Conservation (phyloP, 305 asterid species). For the Solanum hybrid region DNA sequence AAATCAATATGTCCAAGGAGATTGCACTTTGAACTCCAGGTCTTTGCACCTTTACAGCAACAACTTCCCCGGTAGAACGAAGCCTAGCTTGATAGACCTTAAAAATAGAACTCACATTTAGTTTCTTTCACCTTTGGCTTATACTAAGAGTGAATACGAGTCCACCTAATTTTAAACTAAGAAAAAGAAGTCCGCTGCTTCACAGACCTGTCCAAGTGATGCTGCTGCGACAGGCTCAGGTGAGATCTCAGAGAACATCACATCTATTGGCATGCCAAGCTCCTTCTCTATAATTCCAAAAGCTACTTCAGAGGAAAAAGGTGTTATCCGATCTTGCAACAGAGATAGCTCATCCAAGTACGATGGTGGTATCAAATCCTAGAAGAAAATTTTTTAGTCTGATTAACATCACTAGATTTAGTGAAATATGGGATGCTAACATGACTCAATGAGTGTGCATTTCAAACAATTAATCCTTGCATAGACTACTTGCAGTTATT, state of each 20-base stretch:
- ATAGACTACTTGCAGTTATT: neutral
- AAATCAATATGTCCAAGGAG: constrained; percentile 78
- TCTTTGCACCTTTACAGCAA: constrained; percentile 95
- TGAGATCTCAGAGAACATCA: constrained; percentile 79
- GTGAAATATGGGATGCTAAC: neutral
- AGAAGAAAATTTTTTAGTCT: constrained; percentile 4
- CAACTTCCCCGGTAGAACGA: constrained; percentile 61
- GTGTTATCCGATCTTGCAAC: constrained; percentile 88
- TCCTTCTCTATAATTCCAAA: constrained; percentile 79
- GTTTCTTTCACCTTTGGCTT: neutral
- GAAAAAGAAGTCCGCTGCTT: constrained; percentile 7
- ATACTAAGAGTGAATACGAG: neutral
- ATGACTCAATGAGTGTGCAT: neutral
- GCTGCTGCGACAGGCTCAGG: constrained; percentile 98
- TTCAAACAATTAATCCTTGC: neutral
- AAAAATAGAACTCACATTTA: neutral
- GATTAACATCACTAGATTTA: neutral
- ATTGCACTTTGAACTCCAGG: constrained; percentile 99
- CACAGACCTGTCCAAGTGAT: constrained; percentile 87
- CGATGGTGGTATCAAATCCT: constrained; percentile 94
- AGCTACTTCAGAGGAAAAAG: constrained; percentile 81
- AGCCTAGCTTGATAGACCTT: constrained; percentile 98
- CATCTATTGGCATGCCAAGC: constrained; percentile 72
- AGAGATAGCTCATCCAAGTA: constrained; percentile 88
- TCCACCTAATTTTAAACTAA: neutral